Evolutionary conservation across 2,329 filamentous ascomycete species (phyloP).

Genomic region (Leptosphaerulina australis): DNA sequence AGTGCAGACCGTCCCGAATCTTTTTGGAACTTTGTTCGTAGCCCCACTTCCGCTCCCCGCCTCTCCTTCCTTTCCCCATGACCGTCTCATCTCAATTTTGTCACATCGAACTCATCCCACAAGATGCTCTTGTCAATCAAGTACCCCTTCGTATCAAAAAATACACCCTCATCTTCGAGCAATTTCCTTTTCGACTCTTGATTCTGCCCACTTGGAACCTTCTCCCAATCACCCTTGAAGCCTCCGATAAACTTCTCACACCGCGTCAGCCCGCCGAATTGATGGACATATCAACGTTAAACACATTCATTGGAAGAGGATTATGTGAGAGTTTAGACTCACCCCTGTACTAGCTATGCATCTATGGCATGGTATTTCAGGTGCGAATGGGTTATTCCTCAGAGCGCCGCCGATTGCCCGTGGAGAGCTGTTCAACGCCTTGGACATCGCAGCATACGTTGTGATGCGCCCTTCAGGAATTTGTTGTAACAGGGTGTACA

Average conservation of each 20-base stretch:
- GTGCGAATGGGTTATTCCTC: conserved; percentile 79
- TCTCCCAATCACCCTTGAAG: conserved; percentile 71
- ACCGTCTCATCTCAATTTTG: conserved; percentile 28
- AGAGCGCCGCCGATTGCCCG: conserved; percentile 80
- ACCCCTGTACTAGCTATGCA: conserved; percentile 75
- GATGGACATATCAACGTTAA: background rate
- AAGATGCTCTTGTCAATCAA: conserved; percentile 58
- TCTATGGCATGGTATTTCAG: conserved; percentile 79
- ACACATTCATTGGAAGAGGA: background rate
- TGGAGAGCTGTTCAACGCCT: conserved; percentile 71
- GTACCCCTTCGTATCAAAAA: conserved; percentile 64
- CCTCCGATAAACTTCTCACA: conserved; percentile 61
- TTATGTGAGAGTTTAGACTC: conserved; percentile 22
- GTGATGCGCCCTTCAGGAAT: conserved; percentile 77
- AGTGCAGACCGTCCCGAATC: conserved; percentile 6
- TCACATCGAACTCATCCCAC: conserved; percentile 53
- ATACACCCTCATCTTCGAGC: conserved; percentile 67
- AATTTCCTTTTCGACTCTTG: conserved; percentile 68
- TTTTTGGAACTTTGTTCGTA: conserved; percentile 27
- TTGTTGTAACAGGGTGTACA: conserved; percentile 76
- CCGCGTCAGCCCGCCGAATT: background rate
- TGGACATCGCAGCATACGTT: conserved; percentile 76
- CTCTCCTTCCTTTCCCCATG: background rate
- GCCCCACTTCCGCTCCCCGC: conserved; percentile 20
- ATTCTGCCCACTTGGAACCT: conserved; percentile 65